Conservation (phyloP, 768 basidiomycete genomes). For the Boletellus ananiceps region DNA sequence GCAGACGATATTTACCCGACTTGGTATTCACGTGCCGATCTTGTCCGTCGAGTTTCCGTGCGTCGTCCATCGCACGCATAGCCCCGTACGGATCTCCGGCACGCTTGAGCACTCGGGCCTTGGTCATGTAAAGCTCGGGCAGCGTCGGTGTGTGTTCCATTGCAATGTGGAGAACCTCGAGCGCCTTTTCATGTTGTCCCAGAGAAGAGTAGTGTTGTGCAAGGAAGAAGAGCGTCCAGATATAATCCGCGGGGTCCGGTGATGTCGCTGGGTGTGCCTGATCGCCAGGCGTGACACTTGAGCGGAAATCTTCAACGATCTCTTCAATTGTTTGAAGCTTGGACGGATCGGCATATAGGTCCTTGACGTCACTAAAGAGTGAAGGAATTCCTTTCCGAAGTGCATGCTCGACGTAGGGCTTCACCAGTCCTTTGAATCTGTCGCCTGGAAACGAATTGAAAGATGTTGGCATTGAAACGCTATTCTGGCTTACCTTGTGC, state of each 20-base stretch:
- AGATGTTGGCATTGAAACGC: not conserved
- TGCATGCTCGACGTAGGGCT: conserved; percentile 62
- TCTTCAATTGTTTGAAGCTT: conserved; percentile 70
- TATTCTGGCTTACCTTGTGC: conserved; percentile 41
- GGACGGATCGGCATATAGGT: conserved; percentile 59
- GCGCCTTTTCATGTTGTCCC: conserved; percentile 41
- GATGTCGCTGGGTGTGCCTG: conserved; percentile 22
- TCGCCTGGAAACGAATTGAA: conserved; percentile 40
- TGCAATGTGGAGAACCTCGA: conserved; percentile 61
- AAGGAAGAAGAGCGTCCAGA: conserved; percentile 96
- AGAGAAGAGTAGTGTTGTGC: conserved; percentile 82
- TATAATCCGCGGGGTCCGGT: conserved; percentile 67
- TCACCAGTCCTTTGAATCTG: conserved; percentile 59
- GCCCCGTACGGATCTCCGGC: conserved; percentile 77
- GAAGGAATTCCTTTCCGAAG: conserved; percentile 88
- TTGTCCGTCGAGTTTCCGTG: conserved; percentile 83
- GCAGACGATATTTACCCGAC: conserved; percentile 81
- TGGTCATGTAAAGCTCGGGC: conserved; percentile 81
- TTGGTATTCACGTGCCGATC: conserved; percentile 96
- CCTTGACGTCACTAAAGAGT: conserved; percentile 87
- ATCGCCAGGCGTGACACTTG: conserved; percentile 34
- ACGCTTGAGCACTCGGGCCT: conserved; percentile 81
- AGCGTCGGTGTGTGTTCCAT: conserved; percentile 87
- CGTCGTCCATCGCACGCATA: conserved; percentile 71
- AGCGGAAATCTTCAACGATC: conserved; percentile 53